Evolutionary conservation across 257 asterid species (phyloP).

Genomic region (Plantago major): DNA sequence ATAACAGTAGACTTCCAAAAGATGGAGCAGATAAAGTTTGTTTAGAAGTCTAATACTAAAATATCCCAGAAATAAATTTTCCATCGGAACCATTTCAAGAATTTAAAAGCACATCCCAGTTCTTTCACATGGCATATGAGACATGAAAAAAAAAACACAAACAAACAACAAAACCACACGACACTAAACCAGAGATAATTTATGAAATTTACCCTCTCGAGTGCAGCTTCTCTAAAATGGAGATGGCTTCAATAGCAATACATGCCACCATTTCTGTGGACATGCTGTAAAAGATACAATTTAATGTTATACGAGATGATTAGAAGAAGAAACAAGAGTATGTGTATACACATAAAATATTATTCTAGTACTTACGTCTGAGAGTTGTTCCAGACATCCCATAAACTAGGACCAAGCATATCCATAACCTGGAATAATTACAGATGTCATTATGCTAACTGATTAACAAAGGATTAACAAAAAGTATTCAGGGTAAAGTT

Average conservation of each 20-base stretch:
- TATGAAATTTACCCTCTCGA: conserved; percentile 51
- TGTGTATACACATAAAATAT: too few species aligned
- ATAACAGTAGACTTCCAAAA: too few species aligned
- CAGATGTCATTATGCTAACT: neutral
- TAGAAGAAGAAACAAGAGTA: too few species aligned
- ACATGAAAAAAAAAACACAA: too few species aligned
- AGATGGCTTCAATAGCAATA: conserved; percentile 90
- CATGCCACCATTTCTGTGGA: conserved; percentile 87
- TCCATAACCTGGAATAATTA: conserved; percentile 77
- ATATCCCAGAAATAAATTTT: too few species aligned
- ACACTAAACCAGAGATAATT: too few species aligned
- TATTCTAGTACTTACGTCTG: conserved; percentile 42
- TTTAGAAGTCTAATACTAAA: too few species aligned
- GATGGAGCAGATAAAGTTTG: too few species aligned
- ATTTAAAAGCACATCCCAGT: too few species aligned
- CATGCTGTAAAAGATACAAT: conserved; percentile 48
- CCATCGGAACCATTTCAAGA: too few species aligned
- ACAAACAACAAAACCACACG: too few species aligned
- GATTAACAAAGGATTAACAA: neutral
- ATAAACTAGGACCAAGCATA: conserved; percentile 92
- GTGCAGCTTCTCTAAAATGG: conserved; percentile 87
- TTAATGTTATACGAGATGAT: neutral
- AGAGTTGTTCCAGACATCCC: conserved; percentile 86
- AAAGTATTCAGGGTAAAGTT: neutral
- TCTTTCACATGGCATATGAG: too few species aligned